Evolutionary conservation across 1,284 basidiomycete species (phyloP).

Genomic region (Mycosarcoma mackinlayi): DNA sequence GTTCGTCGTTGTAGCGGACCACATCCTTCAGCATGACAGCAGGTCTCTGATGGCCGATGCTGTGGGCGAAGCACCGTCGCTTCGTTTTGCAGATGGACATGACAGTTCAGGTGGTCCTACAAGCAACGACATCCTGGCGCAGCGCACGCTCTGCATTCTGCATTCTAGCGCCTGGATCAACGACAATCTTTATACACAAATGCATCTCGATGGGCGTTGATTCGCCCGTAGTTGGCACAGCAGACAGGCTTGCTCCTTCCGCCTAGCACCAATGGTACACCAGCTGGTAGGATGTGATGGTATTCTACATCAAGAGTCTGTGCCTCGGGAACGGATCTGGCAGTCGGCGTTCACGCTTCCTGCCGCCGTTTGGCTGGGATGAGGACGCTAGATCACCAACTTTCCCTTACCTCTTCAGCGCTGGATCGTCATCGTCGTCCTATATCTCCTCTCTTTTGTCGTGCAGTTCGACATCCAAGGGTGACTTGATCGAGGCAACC

Average conservation of each 20-base stretch:
- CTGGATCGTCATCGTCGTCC: constrained; percentile 26
- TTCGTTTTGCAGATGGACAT: no score
- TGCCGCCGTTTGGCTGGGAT: constrained; percentile 44
- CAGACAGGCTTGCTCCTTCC: background rate
- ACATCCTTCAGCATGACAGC: no score
- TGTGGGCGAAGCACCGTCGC: no score
- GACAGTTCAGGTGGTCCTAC: no score
- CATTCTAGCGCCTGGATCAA: no score
- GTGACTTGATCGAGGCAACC: constrained; percentile 59
- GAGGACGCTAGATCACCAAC: constrained; percentile 35
- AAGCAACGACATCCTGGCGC: no score
- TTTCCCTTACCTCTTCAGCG: constrained; percentile 32
- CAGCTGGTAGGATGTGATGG: constrained; percentile 37
- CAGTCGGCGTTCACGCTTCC: background rate
- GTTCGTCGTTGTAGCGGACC: no score
- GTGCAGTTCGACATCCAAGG: constrained; percentile 37
- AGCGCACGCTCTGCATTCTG: no score
- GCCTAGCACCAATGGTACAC: background rate
- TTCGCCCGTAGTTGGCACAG: no score
- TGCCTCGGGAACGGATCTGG: constrained; percentile 42
- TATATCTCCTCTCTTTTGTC: constrained; percentile 16
- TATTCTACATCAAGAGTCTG: constrained; percentile 50
- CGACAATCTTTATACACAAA: no score
- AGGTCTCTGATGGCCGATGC: no score
- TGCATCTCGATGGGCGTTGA: background rate